Conservation (phyloP, 768 basidiomycete genomes). For the Serpula lacrymans region DNA sequence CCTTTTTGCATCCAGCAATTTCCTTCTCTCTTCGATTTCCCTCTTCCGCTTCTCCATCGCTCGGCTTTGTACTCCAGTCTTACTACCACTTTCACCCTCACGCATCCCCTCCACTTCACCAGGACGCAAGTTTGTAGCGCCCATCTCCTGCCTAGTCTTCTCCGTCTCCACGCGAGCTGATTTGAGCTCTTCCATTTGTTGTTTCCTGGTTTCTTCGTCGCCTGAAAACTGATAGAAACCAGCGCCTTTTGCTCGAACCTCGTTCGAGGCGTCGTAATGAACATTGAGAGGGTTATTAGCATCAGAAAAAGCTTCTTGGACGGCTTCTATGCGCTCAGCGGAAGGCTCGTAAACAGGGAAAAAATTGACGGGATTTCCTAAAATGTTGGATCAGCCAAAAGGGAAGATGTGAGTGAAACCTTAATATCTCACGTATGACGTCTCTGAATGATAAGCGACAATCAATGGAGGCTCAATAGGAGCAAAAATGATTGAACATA, state of each 20-base stretch:
- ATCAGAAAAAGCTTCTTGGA: conserved; percentile 68
- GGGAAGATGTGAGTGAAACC: neutral
- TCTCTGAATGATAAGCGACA: too few relatives aligned
- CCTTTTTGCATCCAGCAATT: conserved; percentile 63
- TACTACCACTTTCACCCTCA: conserved; percentile 26
- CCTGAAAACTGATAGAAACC: conserved; percentile 89
- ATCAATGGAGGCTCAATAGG: conserved; percentile 8
- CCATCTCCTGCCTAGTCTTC: conserved; percentile 52
- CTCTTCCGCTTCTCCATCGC: conserved; percentile 67
- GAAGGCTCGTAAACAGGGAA: conserved; percentile 90
- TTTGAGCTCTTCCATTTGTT: conserved; percentile 82
- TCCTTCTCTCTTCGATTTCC: conserved; percentile 64
- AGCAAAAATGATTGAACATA: conserved; percentile 16
- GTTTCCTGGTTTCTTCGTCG: conserved; percentile 74
- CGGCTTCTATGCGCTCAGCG: conserved; percentile 71
- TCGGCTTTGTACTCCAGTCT: conserved; percentile 39
- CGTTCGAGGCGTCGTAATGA: conserved; percentile 80
- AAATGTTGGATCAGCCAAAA: conserved; percentile 7
- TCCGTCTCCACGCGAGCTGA: conserved; percentile 69
- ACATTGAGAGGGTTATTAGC: conserved; percentile 61
- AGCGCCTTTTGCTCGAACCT: conserved; percentile 87
- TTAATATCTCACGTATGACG: conserved; percentile 46
- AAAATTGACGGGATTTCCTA: conserved; percentile 79
- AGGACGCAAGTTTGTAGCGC: conserved; percentile 56
- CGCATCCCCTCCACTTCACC: conserved; percentile 82